Base-by-base conservation (phyloP, 2,329 filamentous ascomycete genomes). In the Penicillium nordicum region DNA sequence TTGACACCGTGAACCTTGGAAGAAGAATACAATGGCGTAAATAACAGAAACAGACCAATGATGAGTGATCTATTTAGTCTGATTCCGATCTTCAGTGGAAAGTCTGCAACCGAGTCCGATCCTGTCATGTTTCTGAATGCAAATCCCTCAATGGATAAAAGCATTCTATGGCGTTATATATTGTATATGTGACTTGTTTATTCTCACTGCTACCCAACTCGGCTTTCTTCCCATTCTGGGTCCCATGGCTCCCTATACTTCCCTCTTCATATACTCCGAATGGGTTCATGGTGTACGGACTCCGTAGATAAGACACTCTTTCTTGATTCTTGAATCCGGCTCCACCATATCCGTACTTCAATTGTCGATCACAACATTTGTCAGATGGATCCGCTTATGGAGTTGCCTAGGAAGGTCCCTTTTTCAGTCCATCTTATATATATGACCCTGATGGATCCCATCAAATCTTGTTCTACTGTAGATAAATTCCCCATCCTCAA, bases 351-450 rank as follows among this genome's bases (percentile, higher is more conserved):
- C 41, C 48, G 23, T 32, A 16, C 3, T 51, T 44, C 5, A 21
- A 45, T 52, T 52, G 53, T 51, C 53, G 53, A 55, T 55, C 53
- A 8, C 11, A 42, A 18, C 14, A 43, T 47, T 37, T 36, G 12
- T 50, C 41, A 21, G 18, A 14, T 36, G 47, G 42, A 36, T 45
- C 48, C 47, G 41, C 48, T 52, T 29, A 41, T 40, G 38, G 46
- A 45, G 21, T 34, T 34, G 3, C 8, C 6, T 5, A 46, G 32
- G 44, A 46, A 32, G 44, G 47, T 43, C 41, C 48, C 41, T 52
- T 25, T 25, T 34, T 23, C 5, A 7, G 23, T 18, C 18, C 42
- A n/a, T 36, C 9, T 23, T 34, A 45, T 55, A 55, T 55, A 55
- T 55, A 55, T 52, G 27, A 36, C 25, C 48, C n/a, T 38, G 38